phyloP scores from a whole-genome alignment of 176 grass and related monocot species.

The Oryza glumipatula region DNA sequence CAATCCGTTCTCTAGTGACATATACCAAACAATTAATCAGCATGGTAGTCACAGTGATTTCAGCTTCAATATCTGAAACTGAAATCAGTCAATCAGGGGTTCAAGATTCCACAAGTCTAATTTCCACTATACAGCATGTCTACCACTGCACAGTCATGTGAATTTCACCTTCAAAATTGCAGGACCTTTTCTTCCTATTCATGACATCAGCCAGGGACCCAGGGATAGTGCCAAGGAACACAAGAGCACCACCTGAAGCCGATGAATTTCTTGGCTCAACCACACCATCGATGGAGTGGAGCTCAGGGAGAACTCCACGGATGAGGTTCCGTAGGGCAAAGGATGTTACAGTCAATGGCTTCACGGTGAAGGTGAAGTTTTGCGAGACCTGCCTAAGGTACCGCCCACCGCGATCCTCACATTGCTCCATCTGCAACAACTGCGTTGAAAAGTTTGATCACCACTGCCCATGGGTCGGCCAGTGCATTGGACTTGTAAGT shows the following conservation, averaged over 20 bases:
- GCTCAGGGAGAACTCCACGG: constrained; percentile 45
- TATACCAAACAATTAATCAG: not conserved
- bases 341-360: constrained; percentile 53
- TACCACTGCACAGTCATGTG: not conserved
- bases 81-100: not conserved
- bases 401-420: constrained; percentile 56
- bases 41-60: not conserved
- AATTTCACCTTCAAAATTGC: constrained; percentile 4
- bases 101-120: not conserved
- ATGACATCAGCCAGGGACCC: constrained; percentile 63
- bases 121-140: not conserved
- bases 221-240: constrained; percentile 68
- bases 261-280: constrained; percentile 33
- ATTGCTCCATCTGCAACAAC: constrained; percentile 77
- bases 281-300: constrained; percentile 71
- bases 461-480: constrained; percentile 81
- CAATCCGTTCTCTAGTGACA: not conserved
- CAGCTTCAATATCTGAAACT: not conserved
- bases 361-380: constrained; percentile 64
- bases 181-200: constrained; percentile 65
- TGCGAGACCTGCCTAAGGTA: constrained; percentile 72
- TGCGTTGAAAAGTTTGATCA: constrained; percentile 78
- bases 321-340: constrained; percentile 47
- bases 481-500: constrained; percentile 65
- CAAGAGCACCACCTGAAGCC: constrained; percentile 50